phyloP scores from a whole-genome alignment of 2,329 filamentous ascomycete genomes.

The Triangularia setosa region DNA sequence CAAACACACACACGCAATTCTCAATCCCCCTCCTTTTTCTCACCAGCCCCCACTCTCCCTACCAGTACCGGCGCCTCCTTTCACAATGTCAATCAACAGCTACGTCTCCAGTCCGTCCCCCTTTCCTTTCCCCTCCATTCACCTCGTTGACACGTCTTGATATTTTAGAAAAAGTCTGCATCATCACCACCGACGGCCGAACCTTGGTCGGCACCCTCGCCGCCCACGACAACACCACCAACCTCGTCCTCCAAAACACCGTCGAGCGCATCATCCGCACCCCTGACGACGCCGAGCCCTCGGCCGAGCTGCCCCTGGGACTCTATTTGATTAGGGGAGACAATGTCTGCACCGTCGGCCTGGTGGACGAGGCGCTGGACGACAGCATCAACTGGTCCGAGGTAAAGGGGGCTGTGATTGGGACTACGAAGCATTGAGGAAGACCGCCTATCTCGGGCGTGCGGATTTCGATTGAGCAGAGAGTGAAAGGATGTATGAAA shows the following conservation, averaged over 20 bases:
- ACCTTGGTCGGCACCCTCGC: slow-evolving; percentile 79
- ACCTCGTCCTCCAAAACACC: slow-evolving; percentile 79
- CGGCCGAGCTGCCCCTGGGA: slow-evolving; percentile 75
- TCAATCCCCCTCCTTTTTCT: not conserved
- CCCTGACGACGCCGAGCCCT: slow-evolving; percentile 76
- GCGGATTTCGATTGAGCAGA: too few species aligned
- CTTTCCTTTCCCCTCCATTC: not conserved
- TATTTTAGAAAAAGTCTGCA: slow-evolving; percentile 82
- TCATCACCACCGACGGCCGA: slow-evolving; percentile 88
- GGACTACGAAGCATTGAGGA: slow-evolving; percentile 72
- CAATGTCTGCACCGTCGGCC: slow-evolving; percentile 84
- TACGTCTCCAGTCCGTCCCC: slow-evolving; percentile 32
- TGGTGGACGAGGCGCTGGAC: slow-evolving; percentile 87
- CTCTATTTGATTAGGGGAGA: slow-evolving; percentile 91
- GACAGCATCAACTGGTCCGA: slow-evolving; percentile 87
- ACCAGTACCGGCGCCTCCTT: too few species aligned
- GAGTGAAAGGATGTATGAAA: too few species aligned
- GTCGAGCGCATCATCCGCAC: slow-evolving; percentile 88
- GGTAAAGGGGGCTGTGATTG: slow-evolving; percentile 80
- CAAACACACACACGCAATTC: not conserved
- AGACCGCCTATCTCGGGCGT: too few species aligned
- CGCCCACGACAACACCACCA: slow-evolving; percentile 87
- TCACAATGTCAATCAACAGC: slow-evolving; percentile 30
- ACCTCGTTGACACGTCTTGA: not conserved
- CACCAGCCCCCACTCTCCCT: not conserved